Evolutionary conservation across 2,329 filamentous ascomycete genomes (phyloP).

Genomic region (Colletotrichum falcatum): DNA sequence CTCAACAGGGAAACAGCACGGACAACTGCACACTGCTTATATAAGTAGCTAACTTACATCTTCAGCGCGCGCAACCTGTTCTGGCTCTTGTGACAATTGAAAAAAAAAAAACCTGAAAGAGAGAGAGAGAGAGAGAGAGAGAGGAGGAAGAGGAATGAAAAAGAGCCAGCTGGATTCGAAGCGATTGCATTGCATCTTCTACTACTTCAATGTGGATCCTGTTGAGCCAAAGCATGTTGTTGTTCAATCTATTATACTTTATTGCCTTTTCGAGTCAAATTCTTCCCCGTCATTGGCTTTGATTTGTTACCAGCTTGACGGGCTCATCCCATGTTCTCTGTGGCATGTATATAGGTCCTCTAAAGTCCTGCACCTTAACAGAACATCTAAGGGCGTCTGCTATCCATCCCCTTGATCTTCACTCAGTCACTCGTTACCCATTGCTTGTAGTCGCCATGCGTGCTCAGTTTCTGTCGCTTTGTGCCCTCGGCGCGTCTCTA

Average conservation of each 20-base stretch:
- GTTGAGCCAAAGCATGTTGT: neutral
- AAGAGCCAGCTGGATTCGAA: too few relatives aligned
- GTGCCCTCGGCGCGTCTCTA: slow-evolving; percentile 27
- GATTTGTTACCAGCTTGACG: slow-evolving; percentile 7
- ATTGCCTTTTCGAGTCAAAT: slow-evolving; percentile 21
- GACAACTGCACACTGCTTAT: too few relatives aligned
- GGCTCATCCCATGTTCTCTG: neutral
- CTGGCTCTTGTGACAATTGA: too few relatives aligned
- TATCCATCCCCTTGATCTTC: neutral
- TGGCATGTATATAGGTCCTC: slow-evolving; percentile 30
- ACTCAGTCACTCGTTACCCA: slow-evolving; percentile 15
- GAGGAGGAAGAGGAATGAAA: too few relatives aligned
- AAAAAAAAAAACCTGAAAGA: too few relatives aligned
- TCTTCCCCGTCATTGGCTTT: slow-evolving; percentile 6
- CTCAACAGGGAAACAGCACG: too few relatives aligned
- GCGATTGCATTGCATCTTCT: neutral
- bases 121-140: too few relatives aligned
- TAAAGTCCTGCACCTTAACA: neutral
- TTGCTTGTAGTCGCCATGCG: neutral
- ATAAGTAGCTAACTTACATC: too few relatives aligned
- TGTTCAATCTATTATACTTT: slow-evolving; percentile 37
- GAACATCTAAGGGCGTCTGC: neutral
- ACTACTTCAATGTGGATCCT: neutral
- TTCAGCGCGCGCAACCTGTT: too few relatives aligned
- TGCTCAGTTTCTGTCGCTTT: slow-evolving; percentile 20